Evolutionary conservation across 2,329 filamentous ascomycete species (phyloP), one percentile per base, ranked within the genome.

Genomic region (Botrytis medusae): DNA sequence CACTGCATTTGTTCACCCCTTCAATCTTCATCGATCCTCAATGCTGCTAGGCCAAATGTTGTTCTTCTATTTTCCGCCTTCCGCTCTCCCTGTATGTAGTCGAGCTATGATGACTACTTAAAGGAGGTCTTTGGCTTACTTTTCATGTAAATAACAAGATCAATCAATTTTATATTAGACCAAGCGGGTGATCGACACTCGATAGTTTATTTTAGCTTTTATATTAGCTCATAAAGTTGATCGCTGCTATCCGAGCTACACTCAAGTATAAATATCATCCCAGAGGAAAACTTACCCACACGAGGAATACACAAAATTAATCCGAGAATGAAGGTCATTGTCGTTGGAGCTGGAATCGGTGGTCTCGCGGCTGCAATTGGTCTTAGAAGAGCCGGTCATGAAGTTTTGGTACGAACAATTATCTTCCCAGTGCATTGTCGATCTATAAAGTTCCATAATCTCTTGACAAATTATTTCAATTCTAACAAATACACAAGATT

Each of bases 321-420:
- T 1, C n/a, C 48, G 25, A 51, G 14, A 25, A 72, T 78, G 65
- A 75, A 73, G 25, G 70, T 78, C 40, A 48, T 77, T 42, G 74
- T 78, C 16, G 76, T 77, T 18, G 77, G 77, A 9, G 77, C 80
- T 1, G 87, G 87, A 2, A 88, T 89, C 51, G 87, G 86, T 25
- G 87, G 87, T 0, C 80, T 89, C 20, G 83, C 83, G 12, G 84
- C 86, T 2, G 87, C 86, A 1, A 86, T 90, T 51, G 85, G 84
- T 20, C 74, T 78, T 62, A 74, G 76, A n/a, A 75, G 73, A 60
- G 73, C 76, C 22, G 77, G 77, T 8, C 77, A 79, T 65, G 63
- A 78, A 63, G 75, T 78, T 10, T 69, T 70, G 34, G 76, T 77
- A 74, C 16, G 75, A 69, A 69, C 20, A 29, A 20, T 32, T 12